Evolutionary conservation across 352 stramenopile genomes (phyloP).

Genomic region (Phytopythium boreale): DNA sequence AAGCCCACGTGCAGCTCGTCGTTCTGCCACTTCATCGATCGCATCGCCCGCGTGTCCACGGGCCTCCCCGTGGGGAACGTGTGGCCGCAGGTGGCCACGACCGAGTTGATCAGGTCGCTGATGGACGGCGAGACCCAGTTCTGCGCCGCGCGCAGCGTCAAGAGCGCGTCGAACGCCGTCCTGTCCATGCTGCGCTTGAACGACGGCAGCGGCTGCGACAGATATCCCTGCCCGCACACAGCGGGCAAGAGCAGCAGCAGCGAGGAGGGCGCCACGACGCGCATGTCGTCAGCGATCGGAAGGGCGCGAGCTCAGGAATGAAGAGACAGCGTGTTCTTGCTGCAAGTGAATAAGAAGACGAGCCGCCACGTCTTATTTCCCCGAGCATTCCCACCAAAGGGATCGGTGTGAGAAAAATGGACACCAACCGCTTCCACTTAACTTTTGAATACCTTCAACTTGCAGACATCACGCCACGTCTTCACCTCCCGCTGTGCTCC

Average conservation of each 20-base stretch:
- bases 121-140: constrained; percentile 4
- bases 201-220: constrained; percentile 10
- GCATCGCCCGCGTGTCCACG: constrained; percentile 13
- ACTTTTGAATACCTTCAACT: not conserved
- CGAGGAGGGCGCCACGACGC: not conserved
- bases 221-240: constrained; percentile 12
- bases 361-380: not conserved
- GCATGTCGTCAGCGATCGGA: not conserved
- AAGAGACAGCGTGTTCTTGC: not conserved
- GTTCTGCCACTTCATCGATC: constrained; percentile 26
- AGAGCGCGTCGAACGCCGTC: constrained; percentile 2
- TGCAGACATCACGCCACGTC: not conserved
- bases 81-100: constrained; percentile 12
- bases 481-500: not conserved
- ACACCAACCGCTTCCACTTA: not conserved
- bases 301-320: not conserved
- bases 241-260: not conserved
- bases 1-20: constrained; percentile 18
- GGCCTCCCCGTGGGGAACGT: constrained; percentile 6
- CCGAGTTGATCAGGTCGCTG: constrained; percentile 15
- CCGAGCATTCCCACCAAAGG: no score
- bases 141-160: not conserved
- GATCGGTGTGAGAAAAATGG: no score
- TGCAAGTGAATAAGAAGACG: not conserved
- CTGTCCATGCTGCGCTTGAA: constrained; percentile 5